phyloP scores from a whole-genome alignment of 1,139 yeast species.

The Chernovozyma aurita region DNA sequence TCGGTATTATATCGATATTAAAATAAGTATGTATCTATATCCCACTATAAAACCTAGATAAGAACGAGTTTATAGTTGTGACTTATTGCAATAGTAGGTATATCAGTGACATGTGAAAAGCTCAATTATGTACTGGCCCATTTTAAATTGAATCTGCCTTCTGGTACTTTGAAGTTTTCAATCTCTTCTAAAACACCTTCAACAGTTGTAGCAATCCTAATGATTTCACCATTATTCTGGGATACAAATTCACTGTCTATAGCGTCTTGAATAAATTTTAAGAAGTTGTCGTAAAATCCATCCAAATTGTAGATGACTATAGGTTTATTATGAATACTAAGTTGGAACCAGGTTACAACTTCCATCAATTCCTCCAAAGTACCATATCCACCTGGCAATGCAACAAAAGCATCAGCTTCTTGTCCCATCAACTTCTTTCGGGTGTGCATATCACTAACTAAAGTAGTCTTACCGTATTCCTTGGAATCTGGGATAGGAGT shows the following conservation, averaged over 20 bases:
- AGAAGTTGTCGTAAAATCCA: constrained; percentile 74
- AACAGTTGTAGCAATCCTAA: constrained; percentile 63
- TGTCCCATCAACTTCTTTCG: constrained; percentile 83
- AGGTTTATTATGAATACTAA: constrained; percentile 81
- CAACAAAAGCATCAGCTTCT: constrained; percentile 83
- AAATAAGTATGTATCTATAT: too few relatives aligned
- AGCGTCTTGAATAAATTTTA: constrained; percentile 54
- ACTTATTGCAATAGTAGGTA: too few relatives aligned
- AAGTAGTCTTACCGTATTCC: constrained; percentile 71
- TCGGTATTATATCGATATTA: too few relatives aligned
- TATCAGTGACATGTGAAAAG: too few relatives aligned
- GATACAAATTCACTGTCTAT: constrained; percentile 66
- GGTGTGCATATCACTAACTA: constrained; percentile 88
- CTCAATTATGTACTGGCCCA: constrained; percentile 57
- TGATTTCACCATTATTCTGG: constrained; percentile 59
- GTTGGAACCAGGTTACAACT: constrained; percentile 82
- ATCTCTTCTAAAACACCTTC: constrained; percentile 63
- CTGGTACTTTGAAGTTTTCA: constrained; percentile 61
- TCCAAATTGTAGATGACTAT: constrained; percentile 71
- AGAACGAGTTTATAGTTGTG: too few relatives aligned
- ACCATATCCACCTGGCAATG: constrained; percentile 92
- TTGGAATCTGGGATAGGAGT: constrained; percentile 61
- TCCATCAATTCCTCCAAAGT: constrained; percentile 89
- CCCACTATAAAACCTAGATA: too few relatives aligned
- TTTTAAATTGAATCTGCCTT: constrained; percentile 67